Evolutionary conservation across 306 rosid species (phyloP), one percentile per base, ranked within the genome.

Genomic region (Vigna angularis): DNA sequence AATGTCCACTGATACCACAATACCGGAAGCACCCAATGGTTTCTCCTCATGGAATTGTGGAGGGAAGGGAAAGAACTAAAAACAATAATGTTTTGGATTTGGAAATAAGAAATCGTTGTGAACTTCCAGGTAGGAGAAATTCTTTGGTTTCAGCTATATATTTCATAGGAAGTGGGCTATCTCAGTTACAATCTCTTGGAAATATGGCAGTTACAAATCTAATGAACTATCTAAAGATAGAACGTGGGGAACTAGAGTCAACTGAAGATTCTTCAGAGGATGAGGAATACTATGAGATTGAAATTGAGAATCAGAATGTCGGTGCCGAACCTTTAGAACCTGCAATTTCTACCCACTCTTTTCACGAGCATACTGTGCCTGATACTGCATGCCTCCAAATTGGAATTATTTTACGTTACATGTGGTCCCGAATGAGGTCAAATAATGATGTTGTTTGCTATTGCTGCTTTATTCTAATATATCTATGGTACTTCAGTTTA

Each of bases 391-490:
- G 86, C 73, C 79, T 79, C 79, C 93, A 86, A 85, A 83, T 94
- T 71, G 97, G 97, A 84, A 90, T 90, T 79, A 90, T 94, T 80
- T 59, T 90, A 62, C 84, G 76, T 66, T 82, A 90, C 88, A 85
- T 87, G 74, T 94, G 98, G 97, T 89, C 96, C 66, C 94, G 81
- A 72, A 87, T 91, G 97, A 87, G 88, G 81, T 90, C 98, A 6
- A 94, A 94, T 72, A 91, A 91, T 63, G 98, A 93, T 45, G 87
- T 91, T 24, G 98, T 94, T 70, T 91, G 98, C 82, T 94, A 91
- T 71, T 94, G 90, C 83, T 90, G 97, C 90, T 94, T 91, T 76
- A 73, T 90, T 83, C 85, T 94, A 15, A 86, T 94, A 81, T 94
- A 90, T 62, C 78, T 89, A 47, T 94, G 98, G 98, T 79, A 92